Evolutionary conservation across 1,284 basidiomycete species (phyloP).

Genomic region (Heliocybe sulcata): DNA sequence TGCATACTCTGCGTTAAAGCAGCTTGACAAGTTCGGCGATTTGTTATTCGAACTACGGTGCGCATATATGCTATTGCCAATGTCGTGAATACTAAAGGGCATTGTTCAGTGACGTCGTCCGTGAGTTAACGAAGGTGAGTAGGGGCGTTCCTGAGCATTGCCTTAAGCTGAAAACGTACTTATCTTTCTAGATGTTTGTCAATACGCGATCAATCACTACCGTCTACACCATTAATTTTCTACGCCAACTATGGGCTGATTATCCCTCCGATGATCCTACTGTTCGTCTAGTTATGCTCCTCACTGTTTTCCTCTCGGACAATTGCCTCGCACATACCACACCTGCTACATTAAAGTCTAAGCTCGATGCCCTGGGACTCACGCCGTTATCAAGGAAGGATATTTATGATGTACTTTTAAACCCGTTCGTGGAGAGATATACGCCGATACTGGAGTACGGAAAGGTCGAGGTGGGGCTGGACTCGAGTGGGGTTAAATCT

Average conservation of each 20-base stretch:
- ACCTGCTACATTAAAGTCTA: slow-evolving; percentile 23
- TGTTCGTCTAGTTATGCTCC: slow-evolving; percentile 60
- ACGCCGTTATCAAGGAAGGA: slow-evolving; percentile 50
- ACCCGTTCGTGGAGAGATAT: slow-evolving; percentile 61
- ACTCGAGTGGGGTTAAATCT: slow-evolving; percentile 28
- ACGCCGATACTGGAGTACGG: slow-evolving; percentile 47
- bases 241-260: slow-evolving; percentile 55
- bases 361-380: slow-evolving; percentile 44
- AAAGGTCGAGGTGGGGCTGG: slow-evolving; percentile 35
- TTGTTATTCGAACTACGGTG: slow-evolving; percentile 56
- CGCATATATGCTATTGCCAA: slow-evolving; percentile 11
- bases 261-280: slow-evolving; percentile 51
- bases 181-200: slow-evolving; percentile 46
- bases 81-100: not conserved
- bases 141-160: not conserved
- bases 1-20: slow-evolving; percentile 59
- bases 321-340: slow-evolving; percentile 28
- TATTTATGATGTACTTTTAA: slow-evolving; percentile 52
- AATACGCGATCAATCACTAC: slow-evolving; percentile 57
- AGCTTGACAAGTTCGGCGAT: slow-evolving; percentile 50
- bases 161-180: not conserved
- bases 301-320: slow-evolving; percentile 51
- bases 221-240: slow-evolving; percentile 36
- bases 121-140: slow-evolving; percentile 14
- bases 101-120: slow-evolving; percentile 7